Conservation (phyloP, 2,329 filamentous ascomycete genomes). For the Ophiostoma novo-ulmi region DNA sequence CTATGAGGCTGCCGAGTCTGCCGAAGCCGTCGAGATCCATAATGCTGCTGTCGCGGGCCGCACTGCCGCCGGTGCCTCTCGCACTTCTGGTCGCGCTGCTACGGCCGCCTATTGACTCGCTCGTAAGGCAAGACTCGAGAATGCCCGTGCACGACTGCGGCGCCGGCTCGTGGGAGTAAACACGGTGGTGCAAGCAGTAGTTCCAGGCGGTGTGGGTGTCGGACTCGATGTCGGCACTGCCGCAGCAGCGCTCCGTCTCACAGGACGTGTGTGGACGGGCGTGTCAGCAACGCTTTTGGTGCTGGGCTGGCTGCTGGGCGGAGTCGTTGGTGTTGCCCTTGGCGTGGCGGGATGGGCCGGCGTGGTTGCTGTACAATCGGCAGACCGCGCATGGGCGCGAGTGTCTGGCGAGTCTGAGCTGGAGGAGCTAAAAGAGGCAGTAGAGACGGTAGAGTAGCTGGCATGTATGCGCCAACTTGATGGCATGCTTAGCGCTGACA, state of each 20-base stretch:
- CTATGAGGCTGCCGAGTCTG: conserved; percentile 6
- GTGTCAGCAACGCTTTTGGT: conserved; percentile 23
- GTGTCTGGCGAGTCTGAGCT: background rate
- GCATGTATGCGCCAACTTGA: background rate
- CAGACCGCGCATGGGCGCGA: conserved; percentile 15
- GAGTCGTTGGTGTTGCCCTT: conserved; percentile 18
- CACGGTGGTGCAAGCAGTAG: background rate
- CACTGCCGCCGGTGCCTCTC: background rate
- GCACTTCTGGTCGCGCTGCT: conserved; percentile 12
- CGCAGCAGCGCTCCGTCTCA: conserved; percentile 13
- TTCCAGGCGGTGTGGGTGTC: background rate
- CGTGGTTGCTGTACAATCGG: conserved; percentile 18
- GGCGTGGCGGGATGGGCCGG: conserved; percentile 21
- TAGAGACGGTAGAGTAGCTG: background rate
- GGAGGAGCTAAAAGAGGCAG: background rate
- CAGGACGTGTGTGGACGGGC: conserved; percentile 19
- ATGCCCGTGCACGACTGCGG: conserved; percentile 8
- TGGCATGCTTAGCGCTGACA: background rate
- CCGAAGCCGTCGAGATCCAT: conserved; percentile 1
- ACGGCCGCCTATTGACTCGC: conserved; percentile 23
- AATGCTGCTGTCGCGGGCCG: background rate
- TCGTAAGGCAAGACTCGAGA: conserved; percentile 13
- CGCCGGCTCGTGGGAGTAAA: background rate
- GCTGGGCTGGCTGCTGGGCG: conserved; percentile 22
- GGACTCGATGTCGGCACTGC: background rate